Evolutionary conservation across 2,329 filamentous ascomycete genomes (phyloP), one percentile per base, ranked within the genome.

Genomic region (Pyricularia grisea): DNA sequence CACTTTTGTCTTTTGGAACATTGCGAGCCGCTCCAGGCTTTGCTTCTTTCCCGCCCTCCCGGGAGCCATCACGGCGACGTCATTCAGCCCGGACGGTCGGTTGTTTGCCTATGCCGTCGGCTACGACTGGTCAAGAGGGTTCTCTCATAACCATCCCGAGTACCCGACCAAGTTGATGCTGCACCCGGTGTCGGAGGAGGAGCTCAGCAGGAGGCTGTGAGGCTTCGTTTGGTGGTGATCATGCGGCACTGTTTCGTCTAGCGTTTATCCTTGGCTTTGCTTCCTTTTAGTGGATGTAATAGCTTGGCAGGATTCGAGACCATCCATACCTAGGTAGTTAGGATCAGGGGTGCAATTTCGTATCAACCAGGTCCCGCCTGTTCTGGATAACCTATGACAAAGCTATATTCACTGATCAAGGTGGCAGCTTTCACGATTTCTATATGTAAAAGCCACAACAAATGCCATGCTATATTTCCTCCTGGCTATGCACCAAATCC

Each of bases 91-190:
- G 58, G 85, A 82, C 71, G 90, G 89, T 64, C 85, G 76, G 66
- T 79, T 85, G 67, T 84, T 86, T 73, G 85, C 84, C 2, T 87
- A 87, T 72, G 88, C 89, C 1, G 82, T 90, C 58, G 88, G 87
- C 74, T 92, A 92, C 75, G 90, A 92, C 75, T 92, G 90, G 90
- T 88, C 87, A 75, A 89, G 89, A 77, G 90, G 89, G 2, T 89
- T 86, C 75, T 69, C 68, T 3, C 71, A 70, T 11, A 77, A 77
- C 67, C 70, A 67, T 25, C 69, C 72, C 1, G n/a, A 71, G 23
- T 72, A 73, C 9, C 69, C 74, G 65, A 76, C 68, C 4, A 72
- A 70, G 72, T 70, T 79, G 66, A 72, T 75, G 71, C 61, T 79
- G 63, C 76, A 76, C 65, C 42, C 70, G 5, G 74, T 78, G 7